Evolutionary conservation across 495 filamentous ascomycete genomes (phyloP).

Genomic region (Filosporella fistucella): DNA sequence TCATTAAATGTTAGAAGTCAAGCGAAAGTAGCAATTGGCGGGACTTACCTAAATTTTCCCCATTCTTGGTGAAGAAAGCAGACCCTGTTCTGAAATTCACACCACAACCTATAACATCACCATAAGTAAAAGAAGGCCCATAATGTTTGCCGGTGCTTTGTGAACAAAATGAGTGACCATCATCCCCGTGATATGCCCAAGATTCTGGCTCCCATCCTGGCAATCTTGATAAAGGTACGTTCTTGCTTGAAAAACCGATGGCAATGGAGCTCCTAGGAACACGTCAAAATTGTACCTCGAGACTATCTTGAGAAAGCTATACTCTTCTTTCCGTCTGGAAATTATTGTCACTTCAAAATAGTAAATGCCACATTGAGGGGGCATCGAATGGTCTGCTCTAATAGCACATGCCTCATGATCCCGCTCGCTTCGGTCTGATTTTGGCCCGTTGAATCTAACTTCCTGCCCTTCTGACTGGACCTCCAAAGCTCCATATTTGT

Average conservation of each 20-base stretch:
- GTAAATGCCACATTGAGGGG: constrained; percentile 88
- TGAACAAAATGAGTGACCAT: constrained; percentile 76
- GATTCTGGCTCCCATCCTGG: constrained; percentile 96
- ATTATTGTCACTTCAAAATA: constrained; percentile 94
- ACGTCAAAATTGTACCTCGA: constrained; percentile 7
- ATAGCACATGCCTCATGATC: constrained; percentile 85
- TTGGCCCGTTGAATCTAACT: constrained; percentile 59
- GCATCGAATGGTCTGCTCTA: constrained; percentile 85
- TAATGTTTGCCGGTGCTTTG: constrained; percentile 68
- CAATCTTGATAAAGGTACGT: constrained; percentile 71
- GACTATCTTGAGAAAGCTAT: constrained; percentile 30
- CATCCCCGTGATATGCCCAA: constrained; percentile 97
- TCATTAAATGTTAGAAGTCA: constrained; percentile 25
- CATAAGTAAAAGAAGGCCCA: constrained; percentile 59
- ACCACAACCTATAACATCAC: constrained; percentile 89
- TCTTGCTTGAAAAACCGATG: constrained; percentile 78
- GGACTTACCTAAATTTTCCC: constrained; percentile 61
- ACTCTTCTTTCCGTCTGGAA: constrained; percentile 85
- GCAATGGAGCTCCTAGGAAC: constrained; percentile 64
- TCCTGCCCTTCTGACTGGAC: constrained; percentile 71
- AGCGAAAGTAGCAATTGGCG: constrained; percentile 16
- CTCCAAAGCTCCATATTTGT: constrained; percentile 72
- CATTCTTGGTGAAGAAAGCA: constrained; percentile 96
- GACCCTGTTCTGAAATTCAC: constrained; percentile 86
- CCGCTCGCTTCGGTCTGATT: constrained; percentile 31